Conservation (phyloP, 495 filamentous ascomycete species). For the Lichenothelia convexa region DNA sequence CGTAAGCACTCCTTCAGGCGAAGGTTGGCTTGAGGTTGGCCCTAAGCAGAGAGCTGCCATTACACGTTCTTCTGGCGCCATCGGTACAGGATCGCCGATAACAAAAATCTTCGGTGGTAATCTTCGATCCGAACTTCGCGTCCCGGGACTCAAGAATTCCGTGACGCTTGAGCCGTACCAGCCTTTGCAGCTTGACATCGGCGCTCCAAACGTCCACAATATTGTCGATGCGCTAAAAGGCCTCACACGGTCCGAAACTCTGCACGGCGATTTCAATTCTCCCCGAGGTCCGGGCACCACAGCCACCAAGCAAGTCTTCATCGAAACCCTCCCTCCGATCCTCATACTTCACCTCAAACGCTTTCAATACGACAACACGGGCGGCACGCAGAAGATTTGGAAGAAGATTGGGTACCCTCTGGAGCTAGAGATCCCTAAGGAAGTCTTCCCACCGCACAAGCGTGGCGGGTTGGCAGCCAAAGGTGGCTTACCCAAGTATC, state of each 20-base stretch:
- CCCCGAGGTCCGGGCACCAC: conserved; percentile 55
- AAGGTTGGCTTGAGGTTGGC: conserved; percentile 86
- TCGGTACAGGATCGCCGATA: conserved; percentile 57
- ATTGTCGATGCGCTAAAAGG: conserved; percentile 82
- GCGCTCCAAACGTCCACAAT: conserved; percentile 62
- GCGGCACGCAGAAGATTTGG: conserved; percentile 93
- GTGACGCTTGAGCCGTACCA: conserved; percentile 89
- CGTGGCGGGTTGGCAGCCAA: conserved; percentile 44
- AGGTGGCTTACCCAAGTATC: conserved; percentile 58
- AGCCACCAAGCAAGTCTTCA: conserved; percentile 85
- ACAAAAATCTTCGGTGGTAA: conserved; percentile 91
- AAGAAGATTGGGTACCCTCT: conserved; percentile 92
- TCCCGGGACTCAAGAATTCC: conserved; percentile 72
- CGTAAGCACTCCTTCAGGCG: too few relatives aligned
- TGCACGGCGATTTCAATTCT: conserved; percentile 77
- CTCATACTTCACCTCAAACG: conserved; percentile 92
- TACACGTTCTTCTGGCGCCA: conserved; percentile 70
- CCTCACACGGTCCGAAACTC: conserved; percentile 61
- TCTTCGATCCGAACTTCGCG: conserved; percentile 71
- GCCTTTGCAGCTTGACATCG: conserved; percentile 87
- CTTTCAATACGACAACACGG: conserved; percentile 85
- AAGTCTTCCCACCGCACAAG: conserved; percentile 66
- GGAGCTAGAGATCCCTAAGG: conserved; percentile 81
- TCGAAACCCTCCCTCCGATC: conserved; percentile 81
- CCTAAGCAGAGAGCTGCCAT: conserved; percentile 73